A percentile compares a stretch with the other conserved stretches of the same genome.
phyloP scores from a whole-genome alignment of 495 filamentous ascomycete genomes.

The Staphylotrichum tortipilum region DNA sequence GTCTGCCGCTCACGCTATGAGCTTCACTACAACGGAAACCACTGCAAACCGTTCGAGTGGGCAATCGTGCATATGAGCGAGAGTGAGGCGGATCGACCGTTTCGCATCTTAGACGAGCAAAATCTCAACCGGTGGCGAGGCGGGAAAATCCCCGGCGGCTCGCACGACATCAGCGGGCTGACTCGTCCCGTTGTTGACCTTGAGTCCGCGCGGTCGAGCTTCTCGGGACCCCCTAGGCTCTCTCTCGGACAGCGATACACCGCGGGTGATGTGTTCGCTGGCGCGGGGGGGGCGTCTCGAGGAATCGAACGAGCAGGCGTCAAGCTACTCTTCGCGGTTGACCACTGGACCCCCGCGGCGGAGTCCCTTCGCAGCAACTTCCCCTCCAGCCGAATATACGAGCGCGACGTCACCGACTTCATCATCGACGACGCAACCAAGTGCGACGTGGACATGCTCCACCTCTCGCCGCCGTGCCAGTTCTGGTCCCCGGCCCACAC shows the following conservation, averaged over 20 bases:
- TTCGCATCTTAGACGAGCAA: not conserved
- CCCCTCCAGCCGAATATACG: constrained; percentile 31
- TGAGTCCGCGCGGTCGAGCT: not conserved
- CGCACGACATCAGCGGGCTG: constrained; percentile 5
- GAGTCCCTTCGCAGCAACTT: constrained; percentile 56
- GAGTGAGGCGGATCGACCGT: constrained; percentile 14
- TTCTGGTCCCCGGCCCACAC: constrained; percentile 75
- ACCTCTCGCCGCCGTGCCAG: constrained; percentile 80
- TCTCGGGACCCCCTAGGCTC: not conserved
- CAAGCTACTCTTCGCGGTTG: constrained; percentile 52
- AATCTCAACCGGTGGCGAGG: constrained; percentile 33
- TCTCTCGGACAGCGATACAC: constrained; percentile 43
- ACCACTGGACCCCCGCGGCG: constrained; percentile 48
- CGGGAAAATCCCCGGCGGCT: constrained; percentile 30
- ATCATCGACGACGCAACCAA: constrained; percentile 13
- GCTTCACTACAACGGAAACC: constrained; percentile 14
- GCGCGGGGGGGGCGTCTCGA: constrained; percentile 65
- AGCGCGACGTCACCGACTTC: constrained; percentile 43
- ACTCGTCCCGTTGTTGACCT: constrained; percentile 4
- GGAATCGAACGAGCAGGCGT: constrained; percentile 59
- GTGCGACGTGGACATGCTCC: constrained; percentile 58
- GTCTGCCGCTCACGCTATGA: constrained; percentile 32
- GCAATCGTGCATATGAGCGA: constrained; percentile 17
- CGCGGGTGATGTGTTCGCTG: constrained; percentile 66
- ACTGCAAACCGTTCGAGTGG: constrained; percentile 26